Percentiles rank a stretch among this genome's conserved stretches.
Conservation (phyloP, 1,284 basidiomycete species). For the Tilletia setariae region DNA sequence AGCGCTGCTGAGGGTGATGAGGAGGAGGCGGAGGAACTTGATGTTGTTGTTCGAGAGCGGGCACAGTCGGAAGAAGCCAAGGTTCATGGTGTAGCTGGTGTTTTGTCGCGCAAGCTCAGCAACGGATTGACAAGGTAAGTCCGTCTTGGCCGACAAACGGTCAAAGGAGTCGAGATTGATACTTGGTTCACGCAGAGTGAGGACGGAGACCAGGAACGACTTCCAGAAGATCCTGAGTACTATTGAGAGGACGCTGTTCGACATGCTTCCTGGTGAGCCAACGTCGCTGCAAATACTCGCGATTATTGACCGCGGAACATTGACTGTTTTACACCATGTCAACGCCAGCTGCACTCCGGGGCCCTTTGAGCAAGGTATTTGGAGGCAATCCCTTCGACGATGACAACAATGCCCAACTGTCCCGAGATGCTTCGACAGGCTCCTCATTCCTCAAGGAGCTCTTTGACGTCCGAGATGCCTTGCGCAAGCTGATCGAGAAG, state of each 20-base stretch:
- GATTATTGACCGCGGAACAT: too few species aligned
- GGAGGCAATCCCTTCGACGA: constrained; percentile 18
- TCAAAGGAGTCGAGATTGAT: not conserved
- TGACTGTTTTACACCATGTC: not conserved
- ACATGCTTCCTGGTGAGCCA: constrained; percentile 16
- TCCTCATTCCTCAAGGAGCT: constrained; percentile 12
- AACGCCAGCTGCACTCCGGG: constrained; percentile 16
- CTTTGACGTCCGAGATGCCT: constrained; percentile 10
- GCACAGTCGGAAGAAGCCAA: constrained; percentile 1
- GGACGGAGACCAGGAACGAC: constrained; percentile 15
- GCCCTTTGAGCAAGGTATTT: constrained; percentile 16
- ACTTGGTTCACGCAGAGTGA: not conserved
- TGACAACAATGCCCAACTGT: not conserved
- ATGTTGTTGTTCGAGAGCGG: constrained; percentile 3
- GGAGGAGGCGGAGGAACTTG: constrained; percentile 9
- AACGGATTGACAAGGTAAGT: not conserved
- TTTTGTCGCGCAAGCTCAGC: constrained; percentile 13
- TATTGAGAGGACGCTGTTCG: constrained; percentile 14
- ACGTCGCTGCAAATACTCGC: too few species aligned
- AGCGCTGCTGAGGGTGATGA: not conserved
- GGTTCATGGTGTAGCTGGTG: constrained; percentile 4
- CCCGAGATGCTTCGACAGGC: not conserved
- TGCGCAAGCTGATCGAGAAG: constrained; percentile 4
- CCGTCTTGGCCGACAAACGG: not conserved
- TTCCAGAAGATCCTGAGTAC: constrained; percentile 14